Percentiles rank a stretch among this genome's conserved stretches.
These are phyloP conservation scores for Chlamydomonas incerta DNA, from an alignment of 139 green algal species.

Conservation along the genomic window DNA sequence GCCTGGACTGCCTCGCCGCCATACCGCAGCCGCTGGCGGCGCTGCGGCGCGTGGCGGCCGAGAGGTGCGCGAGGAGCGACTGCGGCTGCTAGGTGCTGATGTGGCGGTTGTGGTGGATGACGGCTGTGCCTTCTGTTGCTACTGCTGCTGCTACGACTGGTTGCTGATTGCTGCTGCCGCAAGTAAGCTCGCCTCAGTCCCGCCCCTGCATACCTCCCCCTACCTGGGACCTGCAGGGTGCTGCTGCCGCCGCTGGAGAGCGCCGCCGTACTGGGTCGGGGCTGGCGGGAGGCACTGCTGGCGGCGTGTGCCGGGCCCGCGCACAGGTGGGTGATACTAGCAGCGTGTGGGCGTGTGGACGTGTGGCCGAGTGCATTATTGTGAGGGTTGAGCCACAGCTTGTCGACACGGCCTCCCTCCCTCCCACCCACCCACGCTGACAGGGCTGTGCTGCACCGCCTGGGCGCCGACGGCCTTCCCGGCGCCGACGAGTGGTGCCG, in stretches of 20 bases:
- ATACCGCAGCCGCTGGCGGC: background rate
- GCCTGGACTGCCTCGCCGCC: constrained; percentile 11
- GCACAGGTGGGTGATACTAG: background rate
- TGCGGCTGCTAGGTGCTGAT: too few relatives aligned
- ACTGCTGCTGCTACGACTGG: too few relatives aligned
- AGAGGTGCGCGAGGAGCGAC: background rate
- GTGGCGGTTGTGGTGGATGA: too few relatives aligned
- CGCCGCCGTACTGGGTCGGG: background rate
- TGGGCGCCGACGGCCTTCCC: constrained; percentile 36
- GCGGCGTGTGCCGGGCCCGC: background rate
- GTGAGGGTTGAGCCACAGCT: too few relatives aligned
- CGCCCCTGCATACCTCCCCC: too few relatives aligned
- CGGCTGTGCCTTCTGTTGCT: too few relatives aligned
- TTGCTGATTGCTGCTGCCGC: too few relatives aligned
- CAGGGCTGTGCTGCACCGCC: constrained; percentile 42
- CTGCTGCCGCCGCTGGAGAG: constrained; percentile 20
- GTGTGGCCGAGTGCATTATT: too few relatives aligned
- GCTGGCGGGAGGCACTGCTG: background rate
- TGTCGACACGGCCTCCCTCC: too few relatives aligned
- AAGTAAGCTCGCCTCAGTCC: too few relatives aligned
- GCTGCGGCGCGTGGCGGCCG: background rate
- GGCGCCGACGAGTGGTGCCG: constrained; percentile 34
- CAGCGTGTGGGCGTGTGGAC: too few relatives aligned
- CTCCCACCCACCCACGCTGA: background rate
- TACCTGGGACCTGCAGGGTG: constrained; percentile 4